A percentile compares a stretch with the other conserved stretches of the same genome.
These are phyloP conservation scores for Lenzites betulinus DNA, from an alignment of 768 basidiomycete species.

Conservation along the genomic window DNA sequence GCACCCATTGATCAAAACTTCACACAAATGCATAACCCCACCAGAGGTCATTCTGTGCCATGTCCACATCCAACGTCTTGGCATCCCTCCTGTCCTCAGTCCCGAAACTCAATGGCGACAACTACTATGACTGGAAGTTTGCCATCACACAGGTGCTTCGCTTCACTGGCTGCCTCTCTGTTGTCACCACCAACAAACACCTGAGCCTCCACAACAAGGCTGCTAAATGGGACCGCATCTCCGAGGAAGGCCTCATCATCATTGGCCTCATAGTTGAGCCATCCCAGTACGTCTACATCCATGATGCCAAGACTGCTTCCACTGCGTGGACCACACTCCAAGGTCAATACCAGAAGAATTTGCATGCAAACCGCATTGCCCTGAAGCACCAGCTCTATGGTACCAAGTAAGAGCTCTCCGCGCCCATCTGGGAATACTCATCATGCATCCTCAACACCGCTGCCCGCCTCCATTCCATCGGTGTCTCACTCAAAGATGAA, in stretches of 20 bases:
- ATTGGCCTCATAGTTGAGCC: background rate
- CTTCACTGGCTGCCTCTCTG: background rate
- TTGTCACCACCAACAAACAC: background rate
- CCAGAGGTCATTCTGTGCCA: background rate
- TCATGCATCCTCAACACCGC: background rate
- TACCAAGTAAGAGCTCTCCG: background rate
- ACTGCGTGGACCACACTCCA: background rate
- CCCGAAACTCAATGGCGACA: background rate
- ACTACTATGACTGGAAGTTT: background rate
- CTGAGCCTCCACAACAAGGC: background rate
- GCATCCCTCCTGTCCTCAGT: background rate
- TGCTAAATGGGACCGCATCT: background rate
- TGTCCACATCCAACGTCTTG: background rate
- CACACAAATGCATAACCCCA: too few relatives aligned
- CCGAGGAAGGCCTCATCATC: background rate
- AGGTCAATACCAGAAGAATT: background rate
- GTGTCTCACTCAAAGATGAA: background rate
- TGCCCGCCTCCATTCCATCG: background rate
- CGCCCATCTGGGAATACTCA: background rate
- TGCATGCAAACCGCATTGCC: background rate
- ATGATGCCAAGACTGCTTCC: background rate
- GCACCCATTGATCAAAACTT: too few relatives aligned
- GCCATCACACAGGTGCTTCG: background rate
- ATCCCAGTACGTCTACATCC: background rate
- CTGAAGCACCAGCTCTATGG: background rate